Evolutionary conservation across 2,329 filamentous ascomycete genomes (phyloP).

Genomic region (Cladosporium sp.): DNA sequence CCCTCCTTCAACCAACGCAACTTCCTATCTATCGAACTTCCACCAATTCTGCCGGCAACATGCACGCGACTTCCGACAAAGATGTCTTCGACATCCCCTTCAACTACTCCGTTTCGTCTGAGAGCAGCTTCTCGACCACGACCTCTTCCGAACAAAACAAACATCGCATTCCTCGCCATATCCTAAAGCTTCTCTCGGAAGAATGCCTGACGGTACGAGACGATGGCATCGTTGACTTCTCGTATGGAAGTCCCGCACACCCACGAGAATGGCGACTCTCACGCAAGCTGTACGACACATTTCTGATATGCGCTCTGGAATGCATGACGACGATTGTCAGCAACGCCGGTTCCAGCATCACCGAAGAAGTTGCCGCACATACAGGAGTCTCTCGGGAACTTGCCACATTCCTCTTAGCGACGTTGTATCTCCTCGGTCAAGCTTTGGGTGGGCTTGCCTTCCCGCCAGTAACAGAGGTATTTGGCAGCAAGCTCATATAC

Average conservation of each 20-base stretch:
- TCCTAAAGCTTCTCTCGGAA: not conserved
- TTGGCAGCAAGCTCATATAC: slow-evolving; percentile 36
- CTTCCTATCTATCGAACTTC: too few relatives aligned
- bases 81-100: too few relatives aligned
- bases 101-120: too few relatives aligned
- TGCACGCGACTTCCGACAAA: too few relatives aligned
- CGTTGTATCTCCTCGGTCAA: slow-evolving; percentile 35
- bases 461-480: slow-evolving; percentile 37
- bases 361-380: not conserved
- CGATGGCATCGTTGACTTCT: slow-evolving; percentile 19
- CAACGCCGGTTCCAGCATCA: slow-evolving; percentile 16
- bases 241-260: slow-evolving; percentile 13
- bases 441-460: slow-evolving; percentile 37
- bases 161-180: not conserved
- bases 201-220: slow-evolving; percentile 7
- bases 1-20: too few relatives aligned
- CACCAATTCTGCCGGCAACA: too few relatives aligned
- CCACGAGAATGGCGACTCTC: slow-evolving; percentile 17
- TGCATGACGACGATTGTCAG: slow-evolving; percentile 19
- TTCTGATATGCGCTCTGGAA: slow-evolving; percentile 22
- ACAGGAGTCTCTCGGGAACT: slow-evolving; percentile 8
- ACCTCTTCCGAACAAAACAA: not conserved
- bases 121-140: too few relatives aligned
- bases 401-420: slow-evolving; percentile 12
- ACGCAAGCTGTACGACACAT: slow-evolving; percentile 18